Conservation (phyloP, 345 rosid species). For the Isatis tinctoria region DNA sequence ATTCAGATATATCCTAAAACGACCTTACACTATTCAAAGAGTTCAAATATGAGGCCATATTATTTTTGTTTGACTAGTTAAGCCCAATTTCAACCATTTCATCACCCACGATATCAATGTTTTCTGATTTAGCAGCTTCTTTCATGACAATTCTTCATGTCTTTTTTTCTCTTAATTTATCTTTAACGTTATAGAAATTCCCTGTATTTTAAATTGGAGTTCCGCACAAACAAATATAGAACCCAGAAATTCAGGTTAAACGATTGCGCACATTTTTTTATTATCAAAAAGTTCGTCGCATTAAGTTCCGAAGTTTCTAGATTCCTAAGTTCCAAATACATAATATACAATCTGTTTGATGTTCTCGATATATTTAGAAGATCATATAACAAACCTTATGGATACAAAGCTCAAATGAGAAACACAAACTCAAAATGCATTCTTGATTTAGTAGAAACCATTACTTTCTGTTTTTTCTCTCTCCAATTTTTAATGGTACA, state of each 20-base stretch:
- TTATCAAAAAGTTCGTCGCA: neutral
- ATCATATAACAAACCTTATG: neutral
- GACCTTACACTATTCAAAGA: neutral
- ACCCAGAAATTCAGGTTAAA: neutral
- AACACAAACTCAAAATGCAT: neutral
- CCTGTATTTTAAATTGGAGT: neutral
- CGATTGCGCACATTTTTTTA: neutral
- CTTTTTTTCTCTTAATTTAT: neutral
- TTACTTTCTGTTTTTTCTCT: constrained; percentile 1
- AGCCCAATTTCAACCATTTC: neutral
- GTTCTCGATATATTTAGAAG: neutral
- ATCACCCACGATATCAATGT: neutral
- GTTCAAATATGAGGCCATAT: neutral
- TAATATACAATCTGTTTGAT: neutral
- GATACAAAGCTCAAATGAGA: neutral
- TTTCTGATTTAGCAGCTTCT: neutral
- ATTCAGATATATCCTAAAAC: neutral
- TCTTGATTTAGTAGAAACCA: constrained; percentile 1
- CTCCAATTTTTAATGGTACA: constrained; percentile 26
- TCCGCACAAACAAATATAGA: neutral
- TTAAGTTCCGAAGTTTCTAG: neutral
- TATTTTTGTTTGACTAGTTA: neutral
- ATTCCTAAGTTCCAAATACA: neutral
- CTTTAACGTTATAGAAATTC: neutral
- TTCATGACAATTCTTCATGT: neutral